phyloP scores from a whole-genome alignment of 2,329 filamentous ascomycete genomes.

The Aspergillus costaricaensis region DNA sequence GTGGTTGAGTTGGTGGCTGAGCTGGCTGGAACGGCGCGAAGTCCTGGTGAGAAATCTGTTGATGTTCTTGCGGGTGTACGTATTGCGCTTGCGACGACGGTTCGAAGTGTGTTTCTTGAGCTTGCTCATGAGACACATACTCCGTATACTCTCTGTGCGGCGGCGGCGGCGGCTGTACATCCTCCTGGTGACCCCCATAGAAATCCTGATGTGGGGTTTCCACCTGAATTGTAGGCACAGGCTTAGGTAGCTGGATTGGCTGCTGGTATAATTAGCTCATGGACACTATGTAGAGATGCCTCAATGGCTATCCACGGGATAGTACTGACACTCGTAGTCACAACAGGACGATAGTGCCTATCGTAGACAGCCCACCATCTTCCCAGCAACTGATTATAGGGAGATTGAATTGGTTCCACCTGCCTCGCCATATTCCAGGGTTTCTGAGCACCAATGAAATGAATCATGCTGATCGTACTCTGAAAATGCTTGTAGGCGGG shows the following conservation, averaged over 20 bases:
- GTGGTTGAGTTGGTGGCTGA: neutral
- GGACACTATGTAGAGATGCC: too few relatives aligned
- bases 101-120: neutral
- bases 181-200: neutral
- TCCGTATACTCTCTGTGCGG: neutral
- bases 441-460: conserved; percentile 92
- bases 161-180: neutral
- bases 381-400: conserved; percentile 78
- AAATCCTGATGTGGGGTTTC: neutral
- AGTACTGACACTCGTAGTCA: conserved; percentile 20
- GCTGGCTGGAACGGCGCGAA: neutral
- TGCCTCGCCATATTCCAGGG: conserved; percentile 72
- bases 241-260: neutral
- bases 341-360: conserved; percentile 66
- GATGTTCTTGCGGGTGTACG: neutral
- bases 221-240: neutral
- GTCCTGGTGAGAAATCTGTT: neutral
- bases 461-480: conserved; percentile 82
- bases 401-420: conserved; percentile 37
- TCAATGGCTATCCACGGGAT: neutral
- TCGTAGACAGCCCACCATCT: conserved; percentile 97
- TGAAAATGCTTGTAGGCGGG: conserved; percentile 94
- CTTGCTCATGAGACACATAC: neutral
- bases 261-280: neutral
- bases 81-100: neutral